Base-by-base conservation (phyloP, 2,329 filamentous ascomycete genomes). In the Lasiodiplodia sp. region DNA sequence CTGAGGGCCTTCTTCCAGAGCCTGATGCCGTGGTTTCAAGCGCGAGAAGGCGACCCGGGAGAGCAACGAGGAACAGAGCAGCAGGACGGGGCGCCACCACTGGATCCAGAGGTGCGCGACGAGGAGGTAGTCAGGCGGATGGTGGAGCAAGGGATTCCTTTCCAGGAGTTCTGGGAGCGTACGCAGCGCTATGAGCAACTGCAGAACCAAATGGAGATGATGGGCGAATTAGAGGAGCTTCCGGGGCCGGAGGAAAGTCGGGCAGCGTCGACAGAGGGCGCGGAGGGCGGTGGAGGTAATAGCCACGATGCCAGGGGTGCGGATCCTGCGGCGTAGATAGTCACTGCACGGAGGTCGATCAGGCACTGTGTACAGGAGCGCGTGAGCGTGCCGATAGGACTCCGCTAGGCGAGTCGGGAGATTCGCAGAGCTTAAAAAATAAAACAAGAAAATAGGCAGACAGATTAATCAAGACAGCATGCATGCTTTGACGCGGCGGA, bases 161-260 rank as follows among this genome's bases (percentile, higher is more conserved):
- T 74, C 53, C 70, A 76, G 12, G 71, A 70, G 5, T 71, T 77
- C 16, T 70, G 72, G 60, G 70, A 73, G 66, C 56, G 73, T 7
- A 73, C 74, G 23, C 71, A 74, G 60, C 62, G 75, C 23, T 71
- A 77, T 67, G 70, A 74, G 71, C 68, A 73, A 52, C 64, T 77
- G 58, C 72, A 75, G 68, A 67, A 73, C 57, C 71, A 70, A 52
- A 72, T 77, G 14, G 67, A 67, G 28, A 25, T 63, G 40, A 34
- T 68, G 52, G 67, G 47, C 14, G 58, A 60, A 31, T 38, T 64
- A 12, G 67, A 68, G 2, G 49, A 51, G 23, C 57, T 64, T 18
- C 58, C 51, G 2, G 56, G 55, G 14, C 6, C 51, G 47, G 56
- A 28, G 28, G 18, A 47, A 25, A 25, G 18, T 44, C 53, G 51